These are phyloP conservation scores for Panicum virgatum DNA, from an alignment of 202 grass and related monocot genomes.

Conservation along the genomic window DNA sequence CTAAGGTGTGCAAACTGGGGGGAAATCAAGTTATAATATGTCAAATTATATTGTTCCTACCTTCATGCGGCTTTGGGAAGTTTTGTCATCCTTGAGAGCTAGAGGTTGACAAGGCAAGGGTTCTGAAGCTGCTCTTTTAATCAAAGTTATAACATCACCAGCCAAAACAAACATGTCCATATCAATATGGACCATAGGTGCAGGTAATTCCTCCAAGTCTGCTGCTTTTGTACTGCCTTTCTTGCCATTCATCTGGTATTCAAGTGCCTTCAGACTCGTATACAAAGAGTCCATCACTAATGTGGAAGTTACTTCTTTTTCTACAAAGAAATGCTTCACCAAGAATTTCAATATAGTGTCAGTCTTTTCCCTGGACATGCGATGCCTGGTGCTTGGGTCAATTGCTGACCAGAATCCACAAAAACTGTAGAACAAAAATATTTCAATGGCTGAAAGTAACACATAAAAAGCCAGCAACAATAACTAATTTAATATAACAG, in stretches of 20 bases:
- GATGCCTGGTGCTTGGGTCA: slow-evolving; percentile 53
- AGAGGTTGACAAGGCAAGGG: slow-evolving; percentile 65
- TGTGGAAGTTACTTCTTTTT: slow-evolving; percentile 94
- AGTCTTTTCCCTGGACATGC: slow-evolving; percentile 80
- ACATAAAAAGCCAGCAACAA: not conserved
- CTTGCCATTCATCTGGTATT: slow-evolving; percentile 61
- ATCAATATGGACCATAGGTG: slow-evolving; percentile 66
- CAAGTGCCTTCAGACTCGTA: slow-evolving; percentile 71
- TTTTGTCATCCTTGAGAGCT: slow-evolving; percentile 76
- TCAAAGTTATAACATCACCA: slow-evolving; percentile 72
- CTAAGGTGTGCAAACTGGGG: too few relatives aligned
- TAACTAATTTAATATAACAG: not conserved
- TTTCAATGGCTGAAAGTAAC: slow-evolving; percentile 17
- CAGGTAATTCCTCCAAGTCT: slow-evolving; percentile 59
- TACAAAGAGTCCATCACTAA: slow-evolving; percentile 91
- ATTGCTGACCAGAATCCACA: slow-evolving; percentile 77
- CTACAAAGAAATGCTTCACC: slow-evolving; percentile 90
- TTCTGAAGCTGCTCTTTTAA: slow-evolving; percentile 68
- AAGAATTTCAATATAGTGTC: slow-evolving; percentile 69
- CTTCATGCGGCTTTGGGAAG: slow-evolving; percentile 72
- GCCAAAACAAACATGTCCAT: slow-evolving; percentile 78
- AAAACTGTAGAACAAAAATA: slow-evolving; percentile 66
- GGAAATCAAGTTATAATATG: slow-evolving; percentile 11
- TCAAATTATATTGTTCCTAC: slow-evolving; percentile 39
- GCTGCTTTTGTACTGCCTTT: slow-evolving; percentile 53